Percentiles rank a stretch among this genome's conserved stretches.
Conservation (phyloP, 495 filamentous ascomycete species). For the Tuber borchii region DNA sequence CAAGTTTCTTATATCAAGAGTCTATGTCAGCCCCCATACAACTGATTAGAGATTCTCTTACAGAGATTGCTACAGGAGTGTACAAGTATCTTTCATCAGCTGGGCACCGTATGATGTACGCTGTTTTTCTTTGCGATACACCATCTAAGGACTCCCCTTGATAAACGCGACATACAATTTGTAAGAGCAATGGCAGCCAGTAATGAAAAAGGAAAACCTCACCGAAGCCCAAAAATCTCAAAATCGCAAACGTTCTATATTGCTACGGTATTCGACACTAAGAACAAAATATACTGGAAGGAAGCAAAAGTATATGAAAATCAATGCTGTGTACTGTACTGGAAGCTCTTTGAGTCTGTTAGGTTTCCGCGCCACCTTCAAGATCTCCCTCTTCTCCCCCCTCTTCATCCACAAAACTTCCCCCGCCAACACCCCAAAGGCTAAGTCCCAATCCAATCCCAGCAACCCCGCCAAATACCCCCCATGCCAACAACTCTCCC, state of each 20-base stretch:
- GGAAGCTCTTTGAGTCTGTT: background rate
- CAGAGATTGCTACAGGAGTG: too few relatives aligned
- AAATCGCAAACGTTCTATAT: background rate
- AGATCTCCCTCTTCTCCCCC: slow-evolving; percentile 52
- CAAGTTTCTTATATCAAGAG: background rate
- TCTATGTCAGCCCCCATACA: background rate
- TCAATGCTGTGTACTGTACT: background rate
- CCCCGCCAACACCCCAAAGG: slow-evolving; percentile 59
- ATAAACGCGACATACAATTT: background rate
- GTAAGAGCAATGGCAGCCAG: background rate
- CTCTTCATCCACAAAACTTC: slow-evolving; percentile 49
- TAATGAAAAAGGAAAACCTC: background rate
- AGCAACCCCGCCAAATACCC: slow-evolving; percentile 70
- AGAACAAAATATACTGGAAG: background rate
- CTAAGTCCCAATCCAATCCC: slow-evolving; percentile 71
- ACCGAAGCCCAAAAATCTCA: background rate
- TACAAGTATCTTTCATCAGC: background rate
- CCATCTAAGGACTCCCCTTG: background rate
- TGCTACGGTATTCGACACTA: background rate
- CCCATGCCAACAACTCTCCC: slow-evolving; percentile 79
- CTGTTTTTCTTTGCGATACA: background rate
- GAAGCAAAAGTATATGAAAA: background rate
- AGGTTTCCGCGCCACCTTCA: slow-evolving; percentile 22
- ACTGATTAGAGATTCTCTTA: background rate
- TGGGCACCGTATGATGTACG: background rate